Evolutionary conservation across 1,284 basidiomycete species (phyloP).

Genomic region (Sanghuangporus baumii): DNA sequence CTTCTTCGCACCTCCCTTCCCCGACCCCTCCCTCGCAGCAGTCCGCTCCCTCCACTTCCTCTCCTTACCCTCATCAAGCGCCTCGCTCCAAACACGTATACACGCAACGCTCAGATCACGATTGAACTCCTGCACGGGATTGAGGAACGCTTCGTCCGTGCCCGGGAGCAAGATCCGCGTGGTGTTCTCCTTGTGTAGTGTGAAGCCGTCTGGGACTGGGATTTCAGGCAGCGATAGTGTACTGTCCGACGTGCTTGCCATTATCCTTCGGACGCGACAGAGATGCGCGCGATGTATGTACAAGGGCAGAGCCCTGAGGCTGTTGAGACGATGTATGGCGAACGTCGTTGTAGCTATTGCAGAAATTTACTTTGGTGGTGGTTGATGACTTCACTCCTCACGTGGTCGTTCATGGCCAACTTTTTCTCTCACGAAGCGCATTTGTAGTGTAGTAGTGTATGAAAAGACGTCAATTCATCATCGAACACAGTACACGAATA

Average conservation of each 20-base stretch:
- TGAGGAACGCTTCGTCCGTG: slow-evolving; percentile 83
- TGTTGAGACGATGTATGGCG: neutral
- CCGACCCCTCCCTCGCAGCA: slow-evolving; percentile 25
- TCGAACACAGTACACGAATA: slow-evolving; percentile 13
- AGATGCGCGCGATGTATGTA: neutral
- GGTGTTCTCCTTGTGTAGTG: slow-evolving; percentile 80
- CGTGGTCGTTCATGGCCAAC: neutral
- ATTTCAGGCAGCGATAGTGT: no score
- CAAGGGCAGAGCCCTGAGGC: slow-evolving; percentile 12
- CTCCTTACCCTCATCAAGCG: slow-evolving; percentile 62
- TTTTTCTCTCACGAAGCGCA: neutral
- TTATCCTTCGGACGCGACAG: neutral
- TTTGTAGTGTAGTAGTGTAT: neutral
- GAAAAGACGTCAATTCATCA: neutral
- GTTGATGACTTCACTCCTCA: neutral
- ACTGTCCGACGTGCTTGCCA: slow-evolving; percentile 1
- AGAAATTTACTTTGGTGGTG: neutral
- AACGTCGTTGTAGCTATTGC: neutral
- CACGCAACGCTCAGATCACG: slow-evolving; percentile 89
- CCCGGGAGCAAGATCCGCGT: slow-evolving; percentile 78
- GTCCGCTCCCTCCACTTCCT: slow-evolving; percentile 49
- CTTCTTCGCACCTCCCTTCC: slow-evolving; percentile 26
- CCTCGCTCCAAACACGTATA: slow-evolving; percentile 82
- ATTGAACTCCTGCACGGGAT: slow-evolving; percentile 99
- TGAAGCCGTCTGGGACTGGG: slow-evolving; percentile 67